phyloP scores from a whole-genome alignment of 2,329 filamentous ascomycete species.

The Aspergillus phoenicis region DNA sequence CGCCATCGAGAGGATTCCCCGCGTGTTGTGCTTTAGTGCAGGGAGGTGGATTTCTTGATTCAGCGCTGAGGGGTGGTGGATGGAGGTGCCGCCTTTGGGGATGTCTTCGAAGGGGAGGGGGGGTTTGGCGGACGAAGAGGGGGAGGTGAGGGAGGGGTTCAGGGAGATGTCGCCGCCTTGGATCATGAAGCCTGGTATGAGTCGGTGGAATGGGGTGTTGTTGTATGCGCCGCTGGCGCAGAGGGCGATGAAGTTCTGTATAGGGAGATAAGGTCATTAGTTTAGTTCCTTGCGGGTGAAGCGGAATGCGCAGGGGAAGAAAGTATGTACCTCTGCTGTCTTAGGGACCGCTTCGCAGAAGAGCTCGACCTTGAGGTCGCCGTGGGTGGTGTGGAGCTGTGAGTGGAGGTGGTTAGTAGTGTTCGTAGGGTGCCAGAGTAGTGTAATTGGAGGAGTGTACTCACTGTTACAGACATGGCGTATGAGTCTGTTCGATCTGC shows the following conservation, averaged over 20 bases:
- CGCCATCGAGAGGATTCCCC: conserved; percentile 62
- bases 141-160: conserved; percentile 41
- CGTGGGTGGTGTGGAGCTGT: conserved; percentile 79
- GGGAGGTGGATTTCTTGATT: conserved; percentile 65
- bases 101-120: conserved; percentile 51
- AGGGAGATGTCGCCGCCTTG: conserved; percentile 61
- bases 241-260: conserved; percentile 66
- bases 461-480: conserved; percentile 40
- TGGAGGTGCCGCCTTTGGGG: conserved; percentile 60
- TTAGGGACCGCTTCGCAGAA: conserved; percentile 95
- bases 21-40: conserved; percentile 58
- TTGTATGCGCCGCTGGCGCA: conserved; percentile 64
- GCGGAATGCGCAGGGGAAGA: too few relatives aligned
- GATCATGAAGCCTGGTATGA: conserved; percentile 66
- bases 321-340: conserved; percentile 71
- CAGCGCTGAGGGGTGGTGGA: conserved; percentile 54
- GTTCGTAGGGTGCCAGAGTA: neutral
- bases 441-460: neutral
- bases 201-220: conserved; percentile 63
- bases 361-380: conserved; percentile 91
- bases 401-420: neutral
- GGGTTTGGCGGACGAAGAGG: conserved; percentile 38
- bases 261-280: neutral
- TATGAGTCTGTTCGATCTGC: neutral
- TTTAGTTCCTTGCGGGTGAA: neutral